A percentile compares a stretch with the other conserved stretches of the same genome.
Evolutionary conservation across 2,329 filamentous ascomycete genomes (phyloP).

Genomic region (Alternaria tenuissima): DNA sequence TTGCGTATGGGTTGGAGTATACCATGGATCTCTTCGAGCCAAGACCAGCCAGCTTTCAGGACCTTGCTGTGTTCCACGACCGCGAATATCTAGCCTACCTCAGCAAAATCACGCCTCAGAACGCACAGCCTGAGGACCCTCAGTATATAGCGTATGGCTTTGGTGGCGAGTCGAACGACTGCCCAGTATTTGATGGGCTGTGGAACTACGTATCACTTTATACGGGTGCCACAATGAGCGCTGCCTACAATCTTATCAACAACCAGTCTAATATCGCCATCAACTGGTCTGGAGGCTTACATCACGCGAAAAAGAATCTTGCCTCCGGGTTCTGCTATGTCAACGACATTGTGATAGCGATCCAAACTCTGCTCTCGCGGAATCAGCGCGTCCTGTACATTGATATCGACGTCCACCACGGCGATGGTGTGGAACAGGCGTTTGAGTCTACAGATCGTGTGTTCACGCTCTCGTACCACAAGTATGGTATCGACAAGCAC

Average conservation of each 20-base stretch:
- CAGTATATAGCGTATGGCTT: slow-evolving; percentile 76
- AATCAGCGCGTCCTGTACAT: slow-evolving; percentile 91
- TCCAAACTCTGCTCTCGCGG: slow-evolving; percentile 83
- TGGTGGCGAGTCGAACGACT: slow-evolving; percentile 75
- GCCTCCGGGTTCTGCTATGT: slow-evolving; percentile 98
- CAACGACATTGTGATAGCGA: slow-evolving; percentile 96
- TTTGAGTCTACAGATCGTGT: slow-evolving; percentile 90
- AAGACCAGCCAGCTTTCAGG: slow-evolving; percentile 83
- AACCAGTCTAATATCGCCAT: slow-evolving; percentile 93
- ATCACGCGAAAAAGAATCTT: slow-evolving; percentile 94
- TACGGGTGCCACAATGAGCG: slow-evolving; percentile 87
- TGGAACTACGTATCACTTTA: slow-evolving; percentile 96
- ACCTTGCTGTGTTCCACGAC: slow-evolving; percentile 86
- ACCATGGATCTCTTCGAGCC: slow-evolving; percentile 95
- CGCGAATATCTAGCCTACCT: slow-evolving; percentile 92
- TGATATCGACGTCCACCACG: slow-evolving; percentile 92
- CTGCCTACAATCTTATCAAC: slow-evolving; percentile 86
- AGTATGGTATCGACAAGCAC: slow-evolving; percentile 76
- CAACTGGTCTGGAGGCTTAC: slow-evolving; percentile 95
- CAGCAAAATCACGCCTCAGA: slow-evolving; percentile 59
- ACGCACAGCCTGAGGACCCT: slow-evolving; percentile 53
- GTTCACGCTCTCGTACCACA: slow-evolving; percentile 95
- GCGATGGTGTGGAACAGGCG: slow-evolving; percentile 89
- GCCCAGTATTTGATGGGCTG: slow-evolving; percentile 93
- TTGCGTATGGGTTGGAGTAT: slow-evolving; percentile 93